Evolutionary conservation across 2,329 filamentous ascomycete genomes (phyloP).

Genomic region (Rutstroemia sp.): DNA sequence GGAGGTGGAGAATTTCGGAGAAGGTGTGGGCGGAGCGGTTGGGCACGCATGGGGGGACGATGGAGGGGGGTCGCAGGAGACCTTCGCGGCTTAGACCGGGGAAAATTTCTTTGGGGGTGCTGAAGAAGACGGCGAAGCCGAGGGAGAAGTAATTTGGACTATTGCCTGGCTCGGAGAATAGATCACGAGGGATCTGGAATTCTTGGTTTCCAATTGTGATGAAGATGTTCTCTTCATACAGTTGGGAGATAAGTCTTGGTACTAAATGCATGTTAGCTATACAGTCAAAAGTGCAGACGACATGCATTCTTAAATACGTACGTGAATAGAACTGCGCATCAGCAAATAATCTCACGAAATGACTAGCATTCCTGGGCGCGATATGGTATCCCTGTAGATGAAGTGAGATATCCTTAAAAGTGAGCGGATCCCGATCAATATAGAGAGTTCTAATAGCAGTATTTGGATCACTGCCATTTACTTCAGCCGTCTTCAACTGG

Average conservation of each 20-base stretch:
- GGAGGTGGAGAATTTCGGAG: conserved; percentile 69
- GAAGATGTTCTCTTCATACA: conserved; percentile 88
- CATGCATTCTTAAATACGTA: conserved; percentile 35
- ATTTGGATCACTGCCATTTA: conserved; percentile 33
- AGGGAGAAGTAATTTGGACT: conserved; percentile 94
- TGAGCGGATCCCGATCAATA: conserved; percentile 86
- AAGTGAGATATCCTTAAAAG: conserved; percentile 81
- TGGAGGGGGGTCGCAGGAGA: conserved; percentile 78
- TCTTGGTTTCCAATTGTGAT: conserved; percentile 81
- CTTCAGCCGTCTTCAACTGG: conserved; percentile 61
- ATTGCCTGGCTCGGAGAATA: conserved; percentile 80
- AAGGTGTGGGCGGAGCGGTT: conserved; percentile 80
- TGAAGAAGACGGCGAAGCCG: conserved; percentile 84
- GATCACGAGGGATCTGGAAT: conserved; percentile 83
- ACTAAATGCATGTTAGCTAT: conserved; percentile 43
- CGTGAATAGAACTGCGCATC: conserved; percentile 91
- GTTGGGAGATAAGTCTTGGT: conserved; percentile 79
- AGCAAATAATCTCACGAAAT: conserved; percentile 88
- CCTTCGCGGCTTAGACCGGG: conserved; percentile 74
- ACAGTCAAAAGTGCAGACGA: too few species aligned
- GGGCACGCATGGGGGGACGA: conserved; percentile 73
- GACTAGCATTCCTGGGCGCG: conserved; percentile 68
- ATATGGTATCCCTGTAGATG: conserved; percentile 93
- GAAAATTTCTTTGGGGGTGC: conserved; percentile 70
- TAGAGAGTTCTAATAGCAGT: conserved; percentile 69